phyloP scores from a whole-genome alignment of 2,329 filamentous ascomycete species.

The Botrytis paeoniae region DNA sequence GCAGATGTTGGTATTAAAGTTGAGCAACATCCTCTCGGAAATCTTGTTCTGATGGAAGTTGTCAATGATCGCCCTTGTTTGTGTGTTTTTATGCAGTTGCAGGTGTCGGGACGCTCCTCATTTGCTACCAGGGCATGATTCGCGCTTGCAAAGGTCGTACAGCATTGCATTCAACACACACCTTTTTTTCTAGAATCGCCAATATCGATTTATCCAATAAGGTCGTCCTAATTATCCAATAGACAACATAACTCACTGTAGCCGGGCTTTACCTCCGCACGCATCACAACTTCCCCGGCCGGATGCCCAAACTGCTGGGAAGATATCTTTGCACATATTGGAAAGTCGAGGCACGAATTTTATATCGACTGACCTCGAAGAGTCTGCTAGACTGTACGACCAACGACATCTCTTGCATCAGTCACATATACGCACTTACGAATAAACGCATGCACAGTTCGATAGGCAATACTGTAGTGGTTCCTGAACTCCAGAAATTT shows the following conservation, averaged over 20 bases:
- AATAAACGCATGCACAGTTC: conserved; percentile 13
- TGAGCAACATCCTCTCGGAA: conserved; percentile 10
- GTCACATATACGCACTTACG: conserved; percentile 15
- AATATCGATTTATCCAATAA: conserved; percentile 12
- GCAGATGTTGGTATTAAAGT: conserved; percentile 19
- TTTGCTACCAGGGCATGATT: conserved; percentile 19
- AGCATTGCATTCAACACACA: conserved; percentile 10
- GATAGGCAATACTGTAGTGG: conserved; percentile 13
- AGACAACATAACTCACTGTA: conserved; percentile 15
- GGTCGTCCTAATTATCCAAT: not conserved
- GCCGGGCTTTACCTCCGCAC: conserved; percentile 16
- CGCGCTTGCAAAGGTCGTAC: conserved; percentile 16
- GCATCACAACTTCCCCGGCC: conserved; percentile 20
- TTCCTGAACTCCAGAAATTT: not conserved
- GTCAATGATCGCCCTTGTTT: conserved; percentile 18
- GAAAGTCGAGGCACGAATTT: conserved; percentile 15
- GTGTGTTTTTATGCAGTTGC: conserved; percentile 18
- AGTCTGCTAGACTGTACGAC: conserved; percentile 18
- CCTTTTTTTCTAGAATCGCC: conserved; percentile 13
- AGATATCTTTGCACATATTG: conserved; percentile 8
- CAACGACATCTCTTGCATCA: conserved; percentile 19
- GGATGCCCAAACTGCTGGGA: conserved; percentile 18
- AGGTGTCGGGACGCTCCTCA: conserved; percentile 21
- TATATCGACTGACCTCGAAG: conserved; percentile 13
- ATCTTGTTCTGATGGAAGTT: conserved; percentile 11